Conservation (phyloP, 2,329 filamentous ascomycete genomes). For the Sporothrix brunneoviolacea region DNA sequence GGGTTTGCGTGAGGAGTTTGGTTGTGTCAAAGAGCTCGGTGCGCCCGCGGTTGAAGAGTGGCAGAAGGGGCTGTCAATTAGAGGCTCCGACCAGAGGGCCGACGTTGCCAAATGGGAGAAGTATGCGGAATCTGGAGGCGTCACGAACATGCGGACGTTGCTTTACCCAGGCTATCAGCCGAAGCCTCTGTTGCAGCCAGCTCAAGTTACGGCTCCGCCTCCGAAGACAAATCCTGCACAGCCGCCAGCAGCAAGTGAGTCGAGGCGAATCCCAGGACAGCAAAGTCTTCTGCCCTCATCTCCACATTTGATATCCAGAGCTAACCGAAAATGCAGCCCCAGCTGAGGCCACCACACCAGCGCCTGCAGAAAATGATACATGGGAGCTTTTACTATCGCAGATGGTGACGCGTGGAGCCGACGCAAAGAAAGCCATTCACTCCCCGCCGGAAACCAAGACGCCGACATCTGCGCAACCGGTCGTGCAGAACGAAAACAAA, state of each 20-base stretch:
- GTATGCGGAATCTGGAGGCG: slow-evolving; percentile 51
- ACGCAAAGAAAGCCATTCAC: slow-evolving; percentile 52
- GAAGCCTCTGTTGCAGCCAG: not conserved
- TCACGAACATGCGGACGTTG: slow-evolving; percentile 32
- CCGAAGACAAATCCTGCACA: not conserved
- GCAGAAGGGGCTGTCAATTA: slow-evolving; percentile 64
- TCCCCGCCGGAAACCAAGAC: not conserved
- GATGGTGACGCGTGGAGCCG: slow-evolving; percentile 57
- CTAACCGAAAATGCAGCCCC: not conserved
- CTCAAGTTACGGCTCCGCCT: not conserved
- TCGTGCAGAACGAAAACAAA: slow-evolving; percentile 19
- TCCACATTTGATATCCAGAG: not conserved
- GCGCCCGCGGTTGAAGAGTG: slow-evolving; percentile 65
- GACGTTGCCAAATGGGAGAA: slow-evolving; percentile 68
- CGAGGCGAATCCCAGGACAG: too few species aligned
- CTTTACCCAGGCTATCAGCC: slow-evolving; percentile 20
- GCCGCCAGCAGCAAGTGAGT: not conserved
- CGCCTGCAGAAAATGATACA: slow-evolving; percentile 59
- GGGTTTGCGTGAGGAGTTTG: slow-evolving; percentile 55
- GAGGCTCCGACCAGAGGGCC: slow-evolving; percentile 53
- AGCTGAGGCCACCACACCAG: slow-evolving; percentile 39
- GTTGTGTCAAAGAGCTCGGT: slow-evolving; percentile 59
- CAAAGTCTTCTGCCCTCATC: not conserved
- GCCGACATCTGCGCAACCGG: slow-evolving; percentile 13
- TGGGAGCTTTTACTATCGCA: slow-evolving; percentile 65